phyloP scores from a whole-genome alignment of 441 rosid species.

The Erysimum pusillum region DNA sequence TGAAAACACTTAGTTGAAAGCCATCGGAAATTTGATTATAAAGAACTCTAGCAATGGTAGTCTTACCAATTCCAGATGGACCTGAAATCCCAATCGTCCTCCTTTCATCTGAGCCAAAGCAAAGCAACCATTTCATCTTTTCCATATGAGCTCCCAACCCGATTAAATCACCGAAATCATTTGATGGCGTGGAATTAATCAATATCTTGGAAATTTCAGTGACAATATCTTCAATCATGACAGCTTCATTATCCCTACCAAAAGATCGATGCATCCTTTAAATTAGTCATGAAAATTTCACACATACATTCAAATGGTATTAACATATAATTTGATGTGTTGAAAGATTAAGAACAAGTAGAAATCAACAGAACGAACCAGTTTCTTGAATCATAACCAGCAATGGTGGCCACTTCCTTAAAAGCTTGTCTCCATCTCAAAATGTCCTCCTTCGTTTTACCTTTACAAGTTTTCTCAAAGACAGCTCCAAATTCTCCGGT shows the following conservation, averaged over 20 bases:
- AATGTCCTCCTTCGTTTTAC: neutral
- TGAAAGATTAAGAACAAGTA: neutral
- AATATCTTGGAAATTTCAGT: neutral
- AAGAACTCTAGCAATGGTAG: slow-evolving; percentile 14
- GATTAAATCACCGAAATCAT: neutral
- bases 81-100: slow-evolving; percentile 39
- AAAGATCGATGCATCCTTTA: neutral
- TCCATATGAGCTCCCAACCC: slow-evolving; percentile 14
- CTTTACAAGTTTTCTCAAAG: neutral
- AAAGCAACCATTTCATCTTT: slow-evolving; percentile 8
- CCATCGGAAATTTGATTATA: neutral
- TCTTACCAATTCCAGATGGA: slow-evolving; percentile 32
- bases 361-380: neutral
- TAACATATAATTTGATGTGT: neutral
- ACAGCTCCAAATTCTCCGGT: slow-evolving; percentile 4
- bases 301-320: neutral
- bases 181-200: neutral
- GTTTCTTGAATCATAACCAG: slow-evolving; percentile 5
- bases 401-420: neutral
- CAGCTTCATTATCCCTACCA: slow-evolving; percentile 1
- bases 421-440: slow-evolving; percentile 7
- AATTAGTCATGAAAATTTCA: neutral
- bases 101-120: neutral
- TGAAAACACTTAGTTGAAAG: neutral
- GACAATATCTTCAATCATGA: neutral